Conservation (phyloP, 140 eudicot species). For the Erigeron philadelphicus region DNA sequence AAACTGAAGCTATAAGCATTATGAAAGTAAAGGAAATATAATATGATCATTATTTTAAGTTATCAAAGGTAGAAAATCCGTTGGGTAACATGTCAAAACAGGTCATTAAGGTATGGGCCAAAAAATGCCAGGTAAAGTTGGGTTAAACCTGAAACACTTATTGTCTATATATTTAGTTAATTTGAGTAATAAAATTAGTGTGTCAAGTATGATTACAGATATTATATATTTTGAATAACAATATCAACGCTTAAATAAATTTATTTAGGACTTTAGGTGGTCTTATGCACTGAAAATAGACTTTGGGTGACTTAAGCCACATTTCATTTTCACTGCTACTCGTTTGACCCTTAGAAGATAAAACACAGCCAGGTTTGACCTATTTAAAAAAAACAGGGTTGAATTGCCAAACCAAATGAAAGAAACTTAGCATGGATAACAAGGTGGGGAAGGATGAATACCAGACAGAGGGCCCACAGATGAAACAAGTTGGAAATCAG, state of each 20-base stretch:
- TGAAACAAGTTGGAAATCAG: constrained; percentile 35
- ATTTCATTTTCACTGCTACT: not conserved
- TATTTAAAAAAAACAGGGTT: not conserved
- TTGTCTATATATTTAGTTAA: not conserved
- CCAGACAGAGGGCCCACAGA: constrained; percentile 33
- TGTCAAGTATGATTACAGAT: not conserved
- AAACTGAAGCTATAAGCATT: constrained; percentile 29
- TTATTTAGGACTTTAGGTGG: not conserved
- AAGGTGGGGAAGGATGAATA: constrained; percentile 24
- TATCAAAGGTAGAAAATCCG: not conserved
- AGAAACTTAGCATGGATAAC: constrained; percentile 1
- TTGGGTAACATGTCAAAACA: not conserved
- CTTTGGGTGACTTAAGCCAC: not conserved
- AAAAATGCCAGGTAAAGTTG: not conserved
- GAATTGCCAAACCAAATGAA: constrained; percentile 3
- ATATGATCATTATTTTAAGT: constrained; percentile 15
- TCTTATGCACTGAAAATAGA: constrained; percentile 8
- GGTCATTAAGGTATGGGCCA: not conserved
- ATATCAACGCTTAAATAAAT: not conserved
- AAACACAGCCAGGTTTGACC: not conserved
- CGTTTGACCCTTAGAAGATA: not conserved
- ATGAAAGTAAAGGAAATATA: constrained; percentile 24
- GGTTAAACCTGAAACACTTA: not conserved
- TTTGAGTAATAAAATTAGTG: not conserved
- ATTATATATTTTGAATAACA: not conserved